phyloP scores from a whole-genome alignment of 2,329 filamentous ascomycete species.

The Dothistroma pini region DNA sequence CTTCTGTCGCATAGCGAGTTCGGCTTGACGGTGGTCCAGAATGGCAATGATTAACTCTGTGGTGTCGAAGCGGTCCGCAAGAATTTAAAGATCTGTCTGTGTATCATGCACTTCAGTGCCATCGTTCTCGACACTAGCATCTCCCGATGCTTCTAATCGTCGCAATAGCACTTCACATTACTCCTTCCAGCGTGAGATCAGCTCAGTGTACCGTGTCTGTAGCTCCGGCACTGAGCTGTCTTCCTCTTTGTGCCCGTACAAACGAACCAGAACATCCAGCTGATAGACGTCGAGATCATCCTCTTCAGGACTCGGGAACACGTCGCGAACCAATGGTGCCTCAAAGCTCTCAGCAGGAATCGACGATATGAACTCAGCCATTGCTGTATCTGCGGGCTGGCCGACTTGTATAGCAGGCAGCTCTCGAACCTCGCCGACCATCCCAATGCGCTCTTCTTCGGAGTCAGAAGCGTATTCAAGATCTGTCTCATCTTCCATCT shows the following conservation, averaged over 20 bases:
- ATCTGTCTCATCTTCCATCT: not conserved
- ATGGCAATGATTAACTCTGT: not conserved
- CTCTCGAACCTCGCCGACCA: not conserved
- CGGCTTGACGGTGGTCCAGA: not conserved
- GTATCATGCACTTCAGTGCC: not conserved
- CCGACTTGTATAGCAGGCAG: too few relatives aligned
- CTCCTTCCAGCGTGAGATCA: not conserved
- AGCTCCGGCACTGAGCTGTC: not conserved
- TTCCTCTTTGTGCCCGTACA: not conserved
- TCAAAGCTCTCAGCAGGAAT: not conserved
- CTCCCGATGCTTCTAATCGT: not conserved
- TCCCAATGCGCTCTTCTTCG: not conserved
- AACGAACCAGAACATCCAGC: not conserved
- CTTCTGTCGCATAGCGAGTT: not conserved
- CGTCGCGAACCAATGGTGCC: not conserved
- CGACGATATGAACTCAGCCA: too few relatives aligned
- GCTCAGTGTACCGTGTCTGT: not conserved
- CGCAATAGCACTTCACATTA: not conserved
- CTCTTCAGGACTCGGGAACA: not conserved
- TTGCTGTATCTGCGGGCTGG: too few relatives aligned
- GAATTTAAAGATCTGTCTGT: conserved; percentile 4
- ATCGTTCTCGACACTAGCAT: not conserved
- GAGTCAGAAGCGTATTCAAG: conserved; percentile 2
- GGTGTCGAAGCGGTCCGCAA: conserved; percentile 10
- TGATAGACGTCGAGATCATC: conserved; percentile 8